phyloP scores from a whole-genome alignment of 2,329 filamentous ascomycete genomes.

The Diaporthe ampelina region DNA sequence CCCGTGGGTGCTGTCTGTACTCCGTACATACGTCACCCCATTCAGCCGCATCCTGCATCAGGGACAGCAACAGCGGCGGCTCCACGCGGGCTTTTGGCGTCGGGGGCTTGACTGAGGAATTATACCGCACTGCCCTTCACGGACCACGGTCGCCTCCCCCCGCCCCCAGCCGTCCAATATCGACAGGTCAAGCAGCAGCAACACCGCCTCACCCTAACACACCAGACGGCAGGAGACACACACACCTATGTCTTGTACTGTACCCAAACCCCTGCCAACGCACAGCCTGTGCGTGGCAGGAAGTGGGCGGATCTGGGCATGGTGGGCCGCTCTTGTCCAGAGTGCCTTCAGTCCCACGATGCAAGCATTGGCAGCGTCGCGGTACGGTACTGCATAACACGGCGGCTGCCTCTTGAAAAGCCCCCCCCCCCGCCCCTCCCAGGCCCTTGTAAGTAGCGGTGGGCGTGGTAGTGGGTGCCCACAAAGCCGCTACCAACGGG shows the following conservation, averaged over 20 bases:
- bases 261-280: background rate
- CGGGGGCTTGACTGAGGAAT: too few relatives aligned
- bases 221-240: background rate
- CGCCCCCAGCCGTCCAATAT: background rate
- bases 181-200: slow-evolving; percentile 5
- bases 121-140: too few relatives aligned
- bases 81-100: too few relatives aligned
- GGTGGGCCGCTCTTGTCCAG: slow-evolving; percentile 1
- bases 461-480: slow-evolving; percentile 24
- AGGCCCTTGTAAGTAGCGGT: slow-evolving; percentile 26
- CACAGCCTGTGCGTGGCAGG: background rate
- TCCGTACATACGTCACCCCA: too few relatives aligned
- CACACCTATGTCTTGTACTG: background rate
- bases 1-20: too few relatives aligned
- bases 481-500: slow-evolving; percentile 9
- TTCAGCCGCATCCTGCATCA: too few relatives aligned
- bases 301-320: slow-evolving; percentile 13
- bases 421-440: background rate
- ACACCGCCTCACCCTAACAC: background rate
- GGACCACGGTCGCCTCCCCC: too few relatives aligned
- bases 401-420: background rate
- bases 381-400: slow-evolving; percentile 1
- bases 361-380: slow-evolving; percentile 12
- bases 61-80: too few relatives aligned
- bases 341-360: slow-evolving; percentile 4